These are phyloP conservation scores for Conticribra guillardii DNA, from an alignment of 108 stramenopile genomes.

Conservation along the genomic window DNA sequence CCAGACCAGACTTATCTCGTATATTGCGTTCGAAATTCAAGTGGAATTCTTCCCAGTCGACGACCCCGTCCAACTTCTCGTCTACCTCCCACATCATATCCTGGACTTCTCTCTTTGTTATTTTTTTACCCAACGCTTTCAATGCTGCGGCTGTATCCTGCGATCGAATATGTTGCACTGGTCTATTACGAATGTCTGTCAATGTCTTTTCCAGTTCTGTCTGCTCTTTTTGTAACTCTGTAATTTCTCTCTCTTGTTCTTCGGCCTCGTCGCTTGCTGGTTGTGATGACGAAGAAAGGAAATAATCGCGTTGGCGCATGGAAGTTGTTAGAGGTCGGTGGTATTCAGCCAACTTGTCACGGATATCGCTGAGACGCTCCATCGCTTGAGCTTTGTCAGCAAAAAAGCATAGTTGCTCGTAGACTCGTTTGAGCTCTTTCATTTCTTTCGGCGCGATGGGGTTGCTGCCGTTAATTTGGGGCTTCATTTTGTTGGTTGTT, in stretches of 20 bases:
- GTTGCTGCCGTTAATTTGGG: slow-evolving; percentile 15
- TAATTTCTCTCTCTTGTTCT: slow-evolving; percentile 12
- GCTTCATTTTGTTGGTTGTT: slow-evolving; percentile 8
- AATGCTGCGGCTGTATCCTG: slow-evolving; percentile 72
- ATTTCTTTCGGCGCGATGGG: slow-evolving; percentile 53
- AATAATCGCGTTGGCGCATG: slow-evolving; percentile 19
- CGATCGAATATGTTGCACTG: slow-evolving; percentile 50
- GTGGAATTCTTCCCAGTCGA: slow-evolving; percentile 91
- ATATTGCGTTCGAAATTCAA: slow-evolving; percentile 89
- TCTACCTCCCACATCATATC: slow-evolving; percentile 95
- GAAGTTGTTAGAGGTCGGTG: slow-evolving; percentile 28
- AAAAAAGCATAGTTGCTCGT: slow-evolving; percentile 50
- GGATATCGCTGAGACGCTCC: slow-evolving; percentile 38
- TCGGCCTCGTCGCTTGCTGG: slow-evolving; percentile 11
- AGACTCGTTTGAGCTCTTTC: slow-evolving; percentile 60
- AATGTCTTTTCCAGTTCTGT: slow-evolving; percentile 30
- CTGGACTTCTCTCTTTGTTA: slow-evolving; percentile 72
- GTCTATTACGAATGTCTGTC: slow-evolving; percentile 35
- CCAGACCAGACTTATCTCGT: slow-evolving; percentile 81
- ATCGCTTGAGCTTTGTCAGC: slow-evolving; percentile 49
- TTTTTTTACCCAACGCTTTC: slow-evolving; percentile 65
- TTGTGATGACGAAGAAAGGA: slow-evolving; percentile 10
- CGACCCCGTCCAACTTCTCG: slow-evolving; percentile 84
- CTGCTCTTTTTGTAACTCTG: slow-evolving; percentile 37
- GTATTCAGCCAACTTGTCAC: slow-evolving; percentile 27